Evolutionary conservation across 768 basidiomycete genomes (phyloP).

Genomic region (Trichaptum fuscoviolaceum): DNA sequence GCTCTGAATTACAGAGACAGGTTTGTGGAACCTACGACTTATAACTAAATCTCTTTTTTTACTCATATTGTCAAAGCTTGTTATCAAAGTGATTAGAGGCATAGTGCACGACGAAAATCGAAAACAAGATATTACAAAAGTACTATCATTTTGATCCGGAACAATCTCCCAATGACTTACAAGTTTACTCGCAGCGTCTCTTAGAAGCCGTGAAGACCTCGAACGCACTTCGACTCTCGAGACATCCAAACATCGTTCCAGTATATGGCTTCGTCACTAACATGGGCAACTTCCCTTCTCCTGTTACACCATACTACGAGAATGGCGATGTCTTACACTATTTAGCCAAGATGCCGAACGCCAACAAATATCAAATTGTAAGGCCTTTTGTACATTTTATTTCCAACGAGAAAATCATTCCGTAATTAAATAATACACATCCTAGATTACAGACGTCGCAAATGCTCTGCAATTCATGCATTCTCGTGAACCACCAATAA

Average conservation of each 20-base stretch:
- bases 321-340: neutral
- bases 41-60: neutral
- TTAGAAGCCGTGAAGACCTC: neutral
- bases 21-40: neutral
- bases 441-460: neutral
- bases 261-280: neutral
- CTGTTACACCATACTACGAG: neutral
- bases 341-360: neutral
- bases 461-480: neutral
- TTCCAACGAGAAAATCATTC: neutral
- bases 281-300: neutral
- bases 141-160: neutral
- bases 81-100: neutral
- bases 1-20: neutral
- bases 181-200: neutral
- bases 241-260: conserved; percentile 5
- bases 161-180: neutral
- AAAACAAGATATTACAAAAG: neutral
- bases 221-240: neutral
- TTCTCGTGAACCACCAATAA: neutral
- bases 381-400: neutral
- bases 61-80: neutral
- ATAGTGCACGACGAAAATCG: conserved; percentile 1
- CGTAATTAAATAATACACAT: neutral
- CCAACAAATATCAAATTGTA: neutral